Evolutionary conservation across 371 early-diverging fungal genomes (phyloP), one percentile per base, ranked within the genome.

Genomic region (Mortierella sp.): DNA sequence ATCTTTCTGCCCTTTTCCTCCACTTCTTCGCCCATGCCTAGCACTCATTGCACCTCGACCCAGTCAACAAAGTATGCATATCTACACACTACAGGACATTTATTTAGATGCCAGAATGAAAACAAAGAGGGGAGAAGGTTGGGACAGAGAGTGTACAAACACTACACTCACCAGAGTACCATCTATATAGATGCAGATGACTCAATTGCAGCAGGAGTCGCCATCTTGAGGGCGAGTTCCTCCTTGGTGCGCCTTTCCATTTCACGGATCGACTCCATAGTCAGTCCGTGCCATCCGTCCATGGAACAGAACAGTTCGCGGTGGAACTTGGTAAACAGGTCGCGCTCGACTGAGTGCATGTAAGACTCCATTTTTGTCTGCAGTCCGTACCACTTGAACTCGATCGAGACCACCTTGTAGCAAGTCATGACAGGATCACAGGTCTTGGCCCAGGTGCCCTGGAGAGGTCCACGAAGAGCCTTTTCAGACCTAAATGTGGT

Each of bases 401-500:
- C 91, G 41, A 86, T 89, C 31, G 89, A 90, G 17, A 91, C 88
- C 52, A 91, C 80, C 72, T 92, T 92, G 80, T 92, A 92, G 72
- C 91, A 91, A 3, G 91, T 91, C 92, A 92, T 92, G 21, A 87
- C 86, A 2, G 92, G 92, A 39, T 87, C 87, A 52, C 84, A 87
- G 0, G 76, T 86, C 68, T 87, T 54, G 49, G 64, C 76, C 87
- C 87, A 87, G 26, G 80, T 71, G 19, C 57, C 73, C 31, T 51
- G 80, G 50, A 92, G 78, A 32, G 91, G 92, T 32, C 92, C 92
- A 61, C 92, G 87, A 6, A 84, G 85, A 0, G 92, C 86, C 83
- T 90, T 90, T 37, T 82, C 56, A 3, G 91, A 89, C 52, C 84
- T 80, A 75, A 75, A 85, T n/a, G 75, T 56, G 41, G 82, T 88